A percentile compares a stretch with the other conserved stretches of the same genome.
Conservation (phyloP, 1,139 yeast species). For the Waltiozyma sp. region DNA sequence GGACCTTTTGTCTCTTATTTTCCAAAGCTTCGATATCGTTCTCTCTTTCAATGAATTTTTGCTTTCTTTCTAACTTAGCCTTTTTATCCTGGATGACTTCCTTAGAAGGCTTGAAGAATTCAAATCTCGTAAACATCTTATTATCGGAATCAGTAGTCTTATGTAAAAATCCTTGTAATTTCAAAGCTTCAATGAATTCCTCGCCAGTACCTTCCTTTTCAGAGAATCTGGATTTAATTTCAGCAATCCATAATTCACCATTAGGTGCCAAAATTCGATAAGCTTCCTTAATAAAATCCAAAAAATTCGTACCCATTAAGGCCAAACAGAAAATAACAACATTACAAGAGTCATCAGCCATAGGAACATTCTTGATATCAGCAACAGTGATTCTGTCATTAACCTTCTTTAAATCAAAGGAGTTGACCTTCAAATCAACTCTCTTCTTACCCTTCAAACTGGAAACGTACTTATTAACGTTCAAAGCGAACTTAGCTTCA, state of each 20-base stretch:
- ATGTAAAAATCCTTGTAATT: slow-evolving; percentile 75
- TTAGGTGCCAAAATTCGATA: slow-evolving; percentile 75
- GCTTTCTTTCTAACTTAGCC: slow-evolving; percentile 51
- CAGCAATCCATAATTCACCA: slow-evolving; percentile 97
- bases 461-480: slow-evolving; percentile 42
- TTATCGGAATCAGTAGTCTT: slow-evolving; percentile 78
- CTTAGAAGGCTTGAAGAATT: slow-evolving; percentile 77
- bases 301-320: slow-evolving; percentile 92
- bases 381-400: slow-evolving; percentile 91
- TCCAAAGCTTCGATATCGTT: slow-evolving; percentile 49
- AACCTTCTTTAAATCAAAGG: slow-evolving; percentile 81
- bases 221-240: slow-evolving; percentile 82
- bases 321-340: slow-evolving; percentile 88
- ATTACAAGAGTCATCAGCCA: slow-evolving; percentile 66
- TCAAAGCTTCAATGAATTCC: slow-evolving; percentile 70
- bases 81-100: slow-evolving; percentile 58
- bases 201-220: slow-evolving; percentile 56
- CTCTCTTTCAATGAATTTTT: slow-evolving; percentile 64
- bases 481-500: slow-evolving; percentile 76
- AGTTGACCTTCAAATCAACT: slow-evolving; percentile 56
- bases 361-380: slow-evolving; percentile 83
- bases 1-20: slow-evolving; percentile 39
- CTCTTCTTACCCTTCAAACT: slow-evolving; percentile 27
- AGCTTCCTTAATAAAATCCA: slow-evolving; percentile 87
- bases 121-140: slow-evolving; percentile 91